phyloP scores from a whole-genome alignment of 2,329 filamentous ascomycete species.

The Mycosphaerella sp. region DNA sequence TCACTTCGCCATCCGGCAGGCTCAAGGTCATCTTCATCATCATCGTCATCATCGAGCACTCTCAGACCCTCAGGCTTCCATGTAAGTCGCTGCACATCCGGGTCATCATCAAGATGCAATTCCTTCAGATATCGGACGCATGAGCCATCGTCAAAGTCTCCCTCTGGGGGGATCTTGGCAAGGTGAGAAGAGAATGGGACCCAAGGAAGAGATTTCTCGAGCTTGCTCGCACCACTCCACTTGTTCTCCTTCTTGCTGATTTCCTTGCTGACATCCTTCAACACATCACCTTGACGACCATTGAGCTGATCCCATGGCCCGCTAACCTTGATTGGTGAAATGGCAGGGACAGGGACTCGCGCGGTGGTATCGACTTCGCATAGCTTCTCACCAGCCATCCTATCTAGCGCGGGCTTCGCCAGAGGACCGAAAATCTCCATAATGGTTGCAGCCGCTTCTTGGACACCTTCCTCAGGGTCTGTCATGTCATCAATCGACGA shows the following conservation, averaged over 20 bases:
- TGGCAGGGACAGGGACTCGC: slow-evolving; percentile 44
- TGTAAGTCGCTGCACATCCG: slow-evolving; percentile 39
- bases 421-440: slow-evolving; percentile 34
- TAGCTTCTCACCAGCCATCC: slow-evolving; percentile 42
- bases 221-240: slow-evolving; percentile 40
- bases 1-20: slow-evolving; percentile 10
- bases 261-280: slow-evolving; percentile 19
- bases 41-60: slow-evolving; percentile 38
- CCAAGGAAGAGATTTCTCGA: slow-evolving; percentile 44
- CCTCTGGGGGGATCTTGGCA: slow-evolving; percentile 35
- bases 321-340: slow-evolving; percentile 40
- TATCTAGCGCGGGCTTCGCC: slow-evolving; percentile 34
- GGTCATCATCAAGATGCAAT: slow-evolving; percentile 30
- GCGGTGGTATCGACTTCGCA: slow-evolving; percentile 44
- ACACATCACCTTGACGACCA: slow-evolving; percentile 29
- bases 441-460: slow-evolving; percentile 33
- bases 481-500: slow-evolving; percentile 25
- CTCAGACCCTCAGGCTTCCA: slow-evolving; percentile 48
- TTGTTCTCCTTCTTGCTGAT: slow-evolving; percentile 30
- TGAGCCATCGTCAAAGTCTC: slow-evolving; percentile 39
- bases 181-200: slow-evolving; percentile 42
- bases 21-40: slow-evolving; percentile 33
- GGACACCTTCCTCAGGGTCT: slow-evolving; percentile 14
- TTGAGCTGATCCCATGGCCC: slow-evolving; percentile 44
- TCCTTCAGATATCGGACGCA: slow-evolving; percentile 35